Evolutionary conservation across 208 protist genomes (phyloP), one percentile per base, ranked within the genome.

Genomic region (Lotmaria passim): DNA sequence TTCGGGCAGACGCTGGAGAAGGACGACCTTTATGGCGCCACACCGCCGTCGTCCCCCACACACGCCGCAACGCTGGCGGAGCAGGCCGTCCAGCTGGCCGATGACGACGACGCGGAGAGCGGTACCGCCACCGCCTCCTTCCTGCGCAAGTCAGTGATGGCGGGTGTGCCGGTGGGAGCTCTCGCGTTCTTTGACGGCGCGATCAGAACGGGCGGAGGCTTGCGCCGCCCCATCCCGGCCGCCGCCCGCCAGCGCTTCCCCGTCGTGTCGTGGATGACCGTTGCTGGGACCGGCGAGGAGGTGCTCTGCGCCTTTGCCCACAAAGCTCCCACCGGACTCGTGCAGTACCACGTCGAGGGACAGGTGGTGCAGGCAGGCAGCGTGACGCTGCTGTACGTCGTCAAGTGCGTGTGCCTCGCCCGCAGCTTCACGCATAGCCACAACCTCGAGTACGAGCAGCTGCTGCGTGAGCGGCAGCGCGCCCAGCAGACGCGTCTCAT

Each of bases 1-100:
- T 95, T 95, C 68, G 92, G 92, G 3, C 76, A 83, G 48, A 93
- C 89, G 30, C 77, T 96, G 19, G 86, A 90, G 28, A 70, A 91
- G 30, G 78, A 72, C 15, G 92, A 96, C 50, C 57, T 96, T 23
- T 94, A 89, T 67, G 88, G 86, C 21, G 71, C 64, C 7, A 38
- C 53, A 0, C 39, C 44, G 28, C 51, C 51, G 31, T 39, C 31
- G 17, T 59, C 48, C 0, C 55, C 64, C 3, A 62, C 43, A 30
- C 31, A 56, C 28, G 11, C 44, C 23, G 30, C 57, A 0, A 48
- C 53, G 26, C 30, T 41, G 23, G 14, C 61, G 17, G 21, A 38
- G 5, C 43, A 19, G 17, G 7, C 30, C 41, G 28, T 4, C 6
- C 4, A 17, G 8, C 15, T 28, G 28, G 38, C 50, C 24, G 55